Base-by-base conservation (phyloP, 441 rosid species). In the Syzygium malaccense region DNA sequence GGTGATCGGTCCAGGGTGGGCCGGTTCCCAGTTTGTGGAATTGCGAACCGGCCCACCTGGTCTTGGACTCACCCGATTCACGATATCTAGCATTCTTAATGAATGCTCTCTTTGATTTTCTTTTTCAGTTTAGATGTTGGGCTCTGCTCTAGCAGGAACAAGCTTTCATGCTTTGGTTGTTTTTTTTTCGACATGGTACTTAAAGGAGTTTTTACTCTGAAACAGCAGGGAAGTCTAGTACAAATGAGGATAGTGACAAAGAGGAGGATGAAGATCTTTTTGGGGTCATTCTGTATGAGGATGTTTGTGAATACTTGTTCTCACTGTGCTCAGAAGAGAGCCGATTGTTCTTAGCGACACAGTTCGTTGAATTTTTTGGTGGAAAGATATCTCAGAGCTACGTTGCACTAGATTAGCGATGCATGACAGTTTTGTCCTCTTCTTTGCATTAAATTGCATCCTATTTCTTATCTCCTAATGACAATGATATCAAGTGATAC, bases 301-400 rank as follows among this genome's bases (percentile, higher is more conserved):
- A 98, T 93, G 91, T 97, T 86, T 89, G 93, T 64, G 98, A 95
- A 89, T 95, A 92, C 93, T 88, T 98, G 91, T 97, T 98, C 91
- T 95, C 96, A 11, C 91, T 98, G 88, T 93, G 92, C 89, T 96
- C 98, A 87, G 89, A 89, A 32, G 97, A 95, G 88, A 96, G 98
- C 85, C 96, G 95, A 55, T 89, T 97, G 87, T 95, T 96, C 87
- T 92, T 98, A 85, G 89, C 95, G 88, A 93, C 91, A 68, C 98
- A 96, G 89, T 96, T 96, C 85, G 90, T 97, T 87, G 98, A 96
- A 87, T 97, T 98, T 90, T 98, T 95, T 90, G 98, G 98, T 91
- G 98, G 95, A 56, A 93, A 91, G 90, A 91, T 96, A 89, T 93
- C 96, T 78, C 94, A 91, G 89, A 89, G 96, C 97, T 96, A 92